Base-by-base conservation (phyloP, 441 rosid genomes). In the Raphanus hybrid region DNA sequence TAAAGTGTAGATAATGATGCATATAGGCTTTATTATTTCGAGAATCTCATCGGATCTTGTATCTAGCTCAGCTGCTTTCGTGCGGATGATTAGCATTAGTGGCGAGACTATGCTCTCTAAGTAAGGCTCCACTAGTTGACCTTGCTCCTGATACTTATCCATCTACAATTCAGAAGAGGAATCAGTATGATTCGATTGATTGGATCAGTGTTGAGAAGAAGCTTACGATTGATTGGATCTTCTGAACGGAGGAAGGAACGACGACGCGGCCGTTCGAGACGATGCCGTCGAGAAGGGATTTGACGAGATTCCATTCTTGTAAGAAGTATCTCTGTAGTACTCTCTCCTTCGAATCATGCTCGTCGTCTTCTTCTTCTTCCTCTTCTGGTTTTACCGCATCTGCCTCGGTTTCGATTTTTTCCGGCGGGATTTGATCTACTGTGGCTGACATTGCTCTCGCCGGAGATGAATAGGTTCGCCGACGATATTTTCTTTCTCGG, bases 131-230 rank as follows among this genome's bases (percentile, higher is more conserved):
- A 92, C 73, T 16, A 94, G 75, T 70, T 94, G 92, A 52, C 98
- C 97, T 75, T 91, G 93, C 75, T 92, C 90, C 82, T 94, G 97
- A 62, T 94, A 94, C 77, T 91, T 90, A 82, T 92, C 97, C 92
- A 92, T 74, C 99, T 92, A 88, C 4, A 4, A 29, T 29, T 29
- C 5, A 8, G 43, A 57, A 16, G 12, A 37, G 7, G 43, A 61
- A 57, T 59, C 8, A 64, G 5, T 23, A 14, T 26, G 12, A 5
- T 2, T 16, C 2, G 3, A 55, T 63, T 32, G 45, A 35, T 35
- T 35, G 37, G 59, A 64, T 14, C 2, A 29, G 41, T 35, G 43
- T 63, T 23, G 12, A 55, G 57, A 63, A 69, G 61, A 60, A 74
- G 34, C 82, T 63, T 87, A 92, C 98, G 16, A 93, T 93, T 74